Percentiles rank a stretch among this genome's conserved stretches.
These are phyloP conservation scores for Pontederia paniculata DNA, from an alignment of 176 grass and related monocot species.

Conservation along the genomic window DNA sequence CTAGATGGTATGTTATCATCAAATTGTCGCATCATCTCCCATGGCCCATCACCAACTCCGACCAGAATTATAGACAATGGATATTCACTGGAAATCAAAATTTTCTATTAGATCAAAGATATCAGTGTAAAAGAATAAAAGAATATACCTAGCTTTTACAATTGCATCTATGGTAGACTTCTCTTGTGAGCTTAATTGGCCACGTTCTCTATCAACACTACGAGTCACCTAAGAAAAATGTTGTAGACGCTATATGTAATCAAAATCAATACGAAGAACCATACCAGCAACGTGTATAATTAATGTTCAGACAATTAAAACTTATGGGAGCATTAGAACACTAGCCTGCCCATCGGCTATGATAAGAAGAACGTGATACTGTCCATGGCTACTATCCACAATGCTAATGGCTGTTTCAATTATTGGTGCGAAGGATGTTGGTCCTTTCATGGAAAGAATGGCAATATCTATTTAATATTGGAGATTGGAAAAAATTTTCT, in stretches of 20 bases:
- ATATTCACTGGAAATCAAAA: slow-evolving; percentile 45
- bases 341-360: slow-evolving; percentile 64
- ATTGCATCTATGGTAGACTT: slow-evolving; percentile 22
- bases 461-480: background rate
- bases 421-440: slow-evolving; percentile 62
- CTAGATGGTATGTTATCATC: slow-evolving; percentile 93
- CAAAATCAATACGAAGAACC: background rate
- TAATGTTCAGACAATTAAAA: background rate
- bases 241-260: background rate
- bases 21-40: slow-evolving; percentile 97
- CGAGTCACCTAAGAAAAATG: slow-evolving; percentile 1
- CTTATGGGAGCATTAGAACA: background rate
- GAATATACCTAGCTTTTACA: slow-evolving; percentile 7
- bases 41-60: slow-evolving; percentile 95
- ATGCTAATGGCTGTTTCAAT: slow-evolving; percentile 47
- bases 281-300: background rate
- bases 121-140: background rate
- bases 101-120: background rate
- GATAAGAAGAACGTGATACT: slow-evolving; percentile 72
- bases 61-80: slow-evolving; percentile 90
- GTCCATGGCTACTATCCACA: slow-evolving; percentile 23
- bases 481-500: background rate
- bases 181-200: slow-evolving; percentile 28
- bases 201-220: background rate
- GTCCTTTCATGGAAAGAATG: slow-evolving; percentile 30